These are phyloP conservation scores for Phytopythium cucurbitacearum DNA, from an alignment of 352 stramenopile genomes.

Conservation along the genomic window DNA sequence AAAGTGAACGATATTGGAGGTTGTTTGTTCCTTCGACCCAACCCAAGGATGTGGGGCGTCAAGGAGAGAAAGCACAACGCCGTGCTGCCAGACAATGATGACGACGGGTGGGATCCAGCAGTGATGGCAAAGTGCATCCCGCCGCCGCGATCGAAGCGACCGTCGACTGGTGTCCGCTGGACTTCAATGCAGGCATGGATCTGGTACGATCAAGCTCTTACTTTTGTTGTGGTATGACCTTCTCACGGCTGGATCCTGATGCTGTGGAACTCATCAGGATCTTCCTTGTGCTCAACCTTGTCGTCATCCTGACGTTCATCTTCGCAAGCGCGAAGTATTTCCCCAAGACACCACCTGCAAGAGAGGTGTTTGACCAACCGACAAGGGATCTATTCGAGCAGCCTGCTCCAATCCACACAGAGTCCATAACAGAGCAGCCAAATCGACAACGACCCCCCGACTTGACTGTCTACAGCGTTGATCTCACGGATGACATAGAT, in stretches of 20 bases:
- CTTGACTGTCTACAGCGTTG: too few relatives aligned
- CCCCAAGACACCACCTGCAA: slow-evolving; percentile 18
- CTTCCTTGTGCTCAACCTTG: slow-evolving; percentile 45
- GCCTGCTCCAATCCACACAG: too few relatives aligned
- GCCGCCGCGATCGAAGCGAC: background rate
- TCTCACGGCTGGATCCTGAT: background rate
- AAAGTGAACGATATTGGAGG: too few relatives aligned
- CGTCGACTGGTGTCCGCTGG: slow-evolving; percentile 2
- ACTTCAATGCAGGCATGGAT: slow-evolving; percentile 10
- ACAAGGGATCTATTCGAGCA: slow-evolving; percentile 3
- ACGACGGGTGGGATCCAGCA: background rate
- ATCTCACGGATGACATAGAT: too few relatives aligned
- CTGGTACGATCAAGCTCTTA: slow-evolving; percentile 8
- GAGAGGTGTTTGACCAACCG: slow-evolving; percentile 30
- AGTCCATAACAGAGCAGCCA: too few relatives aligned
- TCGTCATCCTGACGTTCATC: slow-evolving; percentile 42
- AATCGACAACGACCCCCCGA: too few relatives aligned
- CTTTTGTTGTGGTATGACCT: background rate
- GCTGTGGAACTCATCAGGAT: slow-evolving; percentile 14
- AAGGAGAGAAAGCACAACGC: background rate
- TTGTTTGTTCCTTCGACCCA: too few relatives aligned
- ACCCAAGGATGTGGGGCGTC: background rate
- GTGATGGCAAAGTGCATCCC: background rate
- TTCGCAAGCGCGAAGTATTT: slow-evolving; percentile 52
- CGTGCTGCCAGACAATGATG: slow-evolving; percentile 5